phyloP scores from a whole-genome alignment of 495 filamentous ascomycete species.

The Haplographium delicatum region DNA sequence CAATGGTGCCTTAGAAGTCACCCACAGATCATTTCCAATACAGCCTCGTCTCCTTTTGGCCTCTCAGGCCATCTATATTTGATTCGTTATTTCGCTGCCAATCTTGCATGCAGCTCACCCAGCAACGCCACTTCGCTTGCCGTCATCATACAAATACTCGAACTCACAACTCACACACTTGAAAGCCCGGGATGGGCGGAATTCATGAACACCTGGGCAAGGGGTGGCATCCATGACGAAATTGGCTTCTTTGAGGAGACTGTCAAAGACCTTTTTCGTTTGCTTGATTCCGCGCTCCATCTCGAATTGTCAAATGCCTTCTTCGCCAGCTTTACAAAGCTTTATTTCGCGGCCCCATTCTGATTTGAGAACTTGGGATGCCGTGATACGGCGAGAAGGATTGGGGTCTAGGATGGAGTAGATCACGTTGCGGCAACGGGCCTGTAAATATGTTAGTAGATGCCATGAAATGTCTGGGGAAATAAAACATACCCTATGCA shows the following conservation, averaged over 20 bases:
- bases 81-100: no score
- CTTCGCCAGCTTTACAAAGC: conserved; percentile 90
- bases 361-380: conserved; percentile 92
- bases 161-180: conserved; percentile 2
- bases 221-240: conserved; percentile 2
- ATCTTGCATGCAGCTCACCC: no score
- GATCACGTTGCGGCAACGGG: conserved; percentile 96
- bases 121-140: no score
- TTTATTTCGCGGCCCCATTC: conserved; percentile 98
- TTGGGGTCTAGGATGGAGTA: conserved; percentile 99
- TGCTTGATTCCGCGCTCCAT: conserved; percentile 4
- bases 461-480: not conserved
- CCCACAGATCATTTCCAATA: no score
- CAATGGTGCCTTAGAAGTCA: no score
- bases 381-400: conserved; percentile 82
- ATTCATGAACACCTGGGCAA: not conserved
- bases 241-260: conserved; percentile 8
- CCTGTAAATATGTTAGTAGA: conserved; percentile 44
- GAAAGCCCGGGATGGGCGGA: conserved; percentile 4
- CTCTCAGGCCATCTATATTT: no score
- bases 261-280: conserved; percentile 6
- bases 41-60: no score
- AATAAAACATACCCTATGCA: conserved; percentile 74
- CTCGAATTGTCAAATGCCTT: conserved; percentile 54
- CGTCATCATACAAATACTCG: conserved; percentile 5